Base-by-base conservation (phyloP, 306 rosid genomes). In the Casuarina glauca region DNA sequence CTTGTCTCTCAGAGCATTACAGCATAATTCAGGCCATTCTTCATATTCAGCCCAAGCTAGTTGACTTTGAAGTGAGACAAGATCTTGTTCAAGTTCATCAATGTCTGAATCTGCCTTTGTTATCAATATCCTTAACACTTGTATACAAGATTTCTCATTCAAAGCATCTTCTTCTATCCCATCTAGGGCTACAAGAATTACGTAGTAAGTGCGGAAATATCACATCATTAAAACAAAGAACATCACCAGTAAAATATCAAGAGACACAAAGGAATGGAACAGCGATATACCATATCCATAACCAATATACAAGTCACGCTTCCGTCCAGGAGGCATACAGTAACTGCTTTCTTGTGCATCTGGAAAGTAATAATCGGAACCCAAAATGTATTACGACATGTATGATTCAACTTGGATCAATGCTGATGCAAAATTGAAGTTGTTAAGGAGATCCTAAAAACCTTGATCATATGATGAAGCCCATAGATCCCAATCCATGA, bases 401-500 rank as follows among this genome's bases (percentile, higher is more conserved):
- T 36, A 9, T 39, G 12, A 54, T 76, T 72, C 63, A 60, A 67
- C 26, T 46, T 75, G 68, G 46, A 67, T 55, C 41, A 20, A 38
- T 26, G 48, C 54, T 17, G 32, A 79, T 32, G 67, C 44, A 60
- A 70, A 75, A 81, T 49, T 26, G 32, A 26, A 26, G 32, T 26
- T 26, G 1, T 26, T 26, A 26, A 26, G 70, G 78, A 75, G 50
- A 66, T 72, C 52, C 17, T 39, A 67, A 76, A 84, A 86, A 89
- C 97, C 97, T 89, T 76, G 85, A 74, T 74, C 73, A 72, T 38
- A 76, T 61, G 93, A 43, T 19, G 88, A 76, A 80, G 85, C 78
- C 97, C 97, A 91, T 2, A 88, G 87, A 88, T 89, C 90, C 85
- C 82, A 83, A 78, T 64, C 96, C 97, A 88, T 91, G 90, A 82